Conservation (phyloP, 345 rosid species). For the Eucalyptus melliodora region DNA sequence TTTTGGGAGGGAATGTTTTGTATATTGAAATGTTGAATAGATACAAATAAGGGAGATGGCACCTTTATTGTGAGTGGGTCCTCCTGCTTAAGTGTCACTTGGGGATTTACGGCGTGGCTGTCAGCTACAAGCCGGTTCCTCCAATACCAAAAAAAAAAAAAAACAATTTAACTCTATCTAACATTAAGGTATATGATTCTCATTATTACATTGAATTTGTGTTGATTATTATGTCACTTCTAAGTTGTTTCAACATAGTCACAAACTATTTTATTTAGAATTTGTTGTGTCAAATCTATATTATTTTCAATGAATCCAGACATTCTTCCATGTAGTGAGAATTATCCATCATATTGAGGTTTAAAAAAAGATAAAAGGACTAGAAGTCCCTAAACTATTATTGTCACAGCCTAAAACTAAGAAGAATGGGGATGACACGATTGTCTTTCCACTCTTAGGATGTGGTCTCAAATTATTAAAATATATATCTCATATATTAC, state of each 20-base stretch:
- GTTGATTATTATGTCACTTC: not conserved
- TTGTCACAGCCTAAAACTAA: not conserved
- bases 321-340: not conserved
- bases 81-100: no score
- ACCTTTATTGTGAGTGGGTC: not conserved
- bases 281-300: no score
- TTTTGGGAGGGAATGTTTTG: no score
- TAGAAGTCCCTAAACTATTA: not conserved
- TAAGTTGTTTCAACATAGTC: not conserved
- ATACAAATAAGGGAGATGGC: no score
- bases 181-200: not conserved
- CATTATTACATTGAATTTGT: not conserved
- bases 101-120: no score
- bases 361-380: not conserved
- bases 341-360: no score
- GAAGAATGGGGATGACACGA: not conserved
- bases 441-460: not conserved
- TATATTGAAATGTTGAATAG: no score
- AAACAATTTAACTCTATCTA: not conserved
- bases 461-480: not conserved
- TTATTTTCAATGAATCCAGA: not conserved
- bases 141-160: no score
- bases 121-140: no score
- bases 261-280: not conserved
- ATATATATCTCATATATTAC: no score